Percentiles rank a stretch among this genome's conserved stretches.
These are phyloP conservation scores for Silybum marianum DNA, from an alignment of 129 eudicot species.

Conservation along the genomic window DNA sequence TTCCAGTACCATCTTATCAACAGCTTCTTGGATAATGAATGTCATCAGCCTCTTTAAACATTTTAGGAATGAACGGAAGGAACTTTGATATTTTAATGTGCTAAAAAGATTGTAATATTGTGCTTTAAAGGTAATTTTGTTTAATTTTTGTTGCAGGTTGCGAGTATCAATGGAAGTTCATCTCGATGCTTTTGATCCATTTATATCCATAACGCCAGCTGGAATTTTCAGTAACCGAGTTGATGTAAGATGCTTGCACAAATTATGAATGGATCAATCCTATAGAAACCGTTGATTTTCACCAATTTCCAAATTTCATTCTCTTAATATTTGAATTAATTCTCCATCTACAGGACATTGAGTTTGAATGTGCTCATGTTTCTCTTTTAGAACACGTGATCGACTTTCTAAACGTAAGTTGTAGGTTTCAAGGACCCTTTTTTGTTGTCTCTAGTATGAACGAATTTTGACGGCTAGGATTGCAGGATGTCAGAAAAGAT, in stretches of 20 bases:
- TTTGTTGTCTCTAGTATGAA: slow-evolving; percentile 19
- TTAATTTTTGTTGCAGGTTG: slow-evolving; percentile 53
- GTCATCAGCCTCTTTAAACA: neutral
- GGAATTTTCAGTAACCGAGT: slow-evolving; percentile 83
- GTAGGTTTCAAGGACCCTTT: neutral
- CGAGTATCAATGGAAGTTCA: slow-evolving; percentile 88
- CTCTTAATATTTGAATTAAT: slow-evolving; percentile 1
- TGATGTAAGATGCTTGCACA: slow-evolving; percentile 50
- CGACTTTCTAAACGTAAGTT: slow-evolving; percentile 78
- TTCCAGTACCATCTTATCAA: neutral
- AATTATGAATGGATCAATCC: neutral
- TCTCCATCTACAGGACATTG: slow-evolving; percentile 52
- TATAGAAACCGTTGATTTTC: neutral
- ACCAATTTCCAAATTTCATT: neutral
- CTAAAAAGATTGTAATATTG: neutral
- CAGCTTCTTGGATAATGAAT: neutral
- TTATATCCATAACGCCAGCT: slow-evolving; percentile 65
- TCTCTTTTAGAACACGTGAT: slow-evolving; percentile 83
- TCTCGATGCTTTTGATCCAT: slow-evolving; percentile 79
- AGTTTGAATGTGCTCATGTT: slow-evolving; percentile 87
- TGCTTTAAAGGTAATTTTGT: slow-evolving; percentile 18
- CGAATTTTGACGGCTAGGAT: slow-evolving; percentile 10
- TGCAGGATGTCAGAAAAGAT: slow-evolving; percentile 83
- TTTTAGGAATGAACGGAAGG: neutral
- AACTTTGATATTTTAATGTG: neutral